Conservation (phyloP, 2,329 filamentous ascomycete genomes). For the Graphiopsis chlorocephala region DNA sequence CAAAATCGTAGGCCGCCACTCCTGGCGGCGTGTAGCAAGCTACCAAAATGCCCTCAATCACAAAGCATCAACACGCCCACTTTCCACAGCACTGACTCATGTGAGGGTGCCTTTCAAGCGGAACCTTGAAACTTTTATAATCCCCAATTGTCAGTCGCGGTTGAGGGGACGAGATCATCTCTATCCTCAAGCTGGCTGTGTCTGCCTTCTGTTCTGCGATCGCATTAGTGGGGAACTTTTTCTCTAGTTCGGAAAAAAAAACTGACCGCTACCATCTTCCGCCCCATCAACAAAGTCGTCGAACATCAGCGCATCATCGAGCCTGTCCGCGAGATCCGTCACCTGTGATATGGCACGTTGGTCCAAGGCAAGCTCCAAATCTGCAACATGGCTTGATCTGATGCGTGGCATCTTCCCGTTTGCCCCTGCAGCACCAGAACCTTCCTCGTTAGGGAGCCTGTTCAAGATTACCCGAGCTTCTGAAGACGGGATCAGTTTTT, state of each 20-base stretch:
- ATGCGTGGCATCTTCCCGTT: background rate
- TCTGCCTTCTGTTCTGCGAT: background rate
- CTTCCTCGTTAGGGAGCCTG: background rate
- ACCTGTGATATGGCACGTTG: background rate
- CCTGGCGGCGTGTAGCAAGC: background rate
- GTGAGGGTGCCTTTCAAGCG: background rate
- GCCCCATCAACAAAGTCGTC: background rate
- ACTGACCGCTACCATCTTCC: background rate
- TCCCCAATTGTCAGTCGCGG: background rate
- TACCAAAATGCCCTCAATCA: background rate
- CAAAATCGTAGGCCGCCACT: background rate
- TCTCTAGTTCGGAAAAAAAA: background rate
- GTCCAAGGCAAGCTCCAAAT: background rate
- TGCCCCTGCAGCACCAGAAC: background rate
- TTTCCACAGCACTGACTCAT: background rate
- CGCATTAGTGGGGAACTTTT: background rate
- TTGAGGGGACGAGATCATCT: background rate
- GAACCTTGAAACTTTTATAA: background rate
- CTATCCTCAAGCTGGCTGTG: background rate
- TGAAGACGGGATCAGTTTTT: background rate
- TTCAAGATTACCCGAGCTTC: background rate
- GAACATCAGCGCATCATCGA: constrained; percentile 10
- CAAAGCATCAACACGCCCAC: background rate
- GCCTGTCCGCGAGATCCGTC: background rate
- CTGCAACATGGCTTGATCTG: constrained; percentile 3